Percentiles rank a stretch among this genome's conserved stretches.
These are phyloP conservation scores for Lathyrus tuberosus DNA, from an alignment of 306 rosid species.

Conservation along the genomic window DNA sequence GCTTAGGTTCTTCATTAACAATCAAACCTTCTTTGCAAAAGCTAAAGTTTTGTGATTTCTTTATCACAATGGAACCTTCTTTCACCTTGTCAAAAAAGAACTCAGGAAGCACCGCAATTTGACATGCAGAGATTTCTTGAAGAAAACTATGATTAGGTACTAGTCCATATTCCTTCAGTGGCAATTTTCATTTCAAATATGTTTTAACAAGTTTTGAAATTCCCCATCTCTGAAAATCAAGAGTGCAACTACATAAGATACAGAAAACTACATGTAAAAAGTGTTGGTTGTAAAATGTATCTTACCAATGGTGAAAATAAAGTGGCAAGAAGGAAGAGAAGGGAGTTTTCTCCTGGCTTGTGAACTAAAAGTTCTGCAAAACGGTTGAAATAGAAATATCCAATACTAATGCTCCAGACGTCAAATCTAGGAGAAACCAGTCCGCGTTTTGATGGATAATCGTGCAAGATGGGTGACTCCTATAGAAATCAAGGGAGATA, in stretches of 20 bases:
- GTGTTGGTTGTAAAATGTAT: too few species aligned
- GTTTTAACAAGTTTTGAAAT: slow-evolving; percentile 46
- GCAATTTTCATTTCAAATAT: slow-evolving; percentile 52
- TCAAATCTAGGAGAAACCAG: slow-evolving; percentile 49
- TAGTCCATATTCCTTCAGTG: slow-evolving; percentile 50
- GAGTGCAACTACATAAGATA: not conserved
- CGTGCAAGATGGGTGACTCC: slow-evolving; percentile 52
- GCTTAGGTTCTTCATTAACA: slow-evolving; percentile 37
- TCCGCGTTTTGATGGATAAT: slow-evolving; percentile 43
- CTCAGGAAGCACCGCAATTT: slow-evolving; percentile 42
- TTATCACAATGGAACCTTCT: slow-evolving; percentile 51
- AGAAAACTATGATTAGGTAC: slow-evolving; percentile 49
- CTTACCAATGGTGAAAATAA: slow-evolving; percentile 43
- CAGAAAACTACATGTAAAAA: too few species aligned
- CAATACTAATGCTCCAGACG: slow-evolving; percentile 46
- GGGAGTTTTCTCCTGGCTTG: slow-evolving; percentile 53
- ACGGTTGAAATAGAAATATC: slow-evolving; percentile 33
- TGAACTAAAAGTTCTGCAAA: slow-evolving; percentile 50
- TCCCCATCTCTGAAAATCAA: slow-evolving; percentile 51
- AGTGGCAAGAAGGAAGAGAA: slow-evolving; percentile 46
- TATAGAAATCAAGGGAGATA: not conserved
- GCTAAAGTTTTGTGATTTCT: slow-evolving; percentile 42
- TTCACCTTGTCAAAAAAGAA: slow-evolving; percentile 44
- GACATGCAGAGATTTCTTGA: slow-evolving; percentile 45
- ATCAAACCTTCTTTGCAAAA: slow-evolving; percentile 38